phyloP scores from a whole-genome alignment of 306 rosid species.

The Dryas drummondii region DNA sequence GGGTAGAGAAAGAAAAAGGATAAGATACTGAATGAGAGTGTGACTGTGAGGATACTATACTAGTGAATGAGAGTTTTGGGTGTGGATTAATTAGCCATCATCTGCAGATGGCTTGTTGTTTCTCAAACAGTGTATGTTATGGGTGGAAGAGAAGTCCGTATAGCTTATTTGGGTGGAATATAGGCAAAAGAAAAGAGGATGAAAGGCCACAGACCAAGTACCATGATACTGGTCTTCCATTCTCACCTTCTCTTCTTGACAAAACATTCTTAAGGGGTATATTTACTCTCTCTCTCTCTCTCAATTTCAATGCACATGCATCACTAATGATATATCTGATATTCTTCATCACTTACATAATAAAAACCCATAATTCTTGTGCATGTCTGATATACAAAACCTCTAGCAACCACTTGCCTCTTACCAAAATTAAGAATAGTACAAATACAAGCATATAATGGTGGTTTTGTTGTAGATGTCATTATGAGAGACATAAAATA shows the following conservation, averaged over 20 bases:
- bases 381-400: background rate
- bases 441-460: constrained; percentile 6
- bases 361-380: background rate
- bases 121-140: constrained; percentile 38
- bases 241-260: constrained; percentile 56
- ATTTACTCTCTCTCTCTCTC: constrained; percentile 25
- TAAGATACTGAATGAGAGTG: constrained; percentile 28
- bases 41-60: constrained; percentile 1
- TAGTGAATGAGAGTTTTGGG: constrained; percentile 5
- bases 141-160: constrained; percentile 41
- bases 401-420: background rate
- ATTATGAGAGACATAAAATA: constrained; percentile 6
- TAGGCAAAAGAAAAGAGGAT: constrained; percentile 39
- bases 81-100: constrained; percentile 13
- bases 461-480: background rate
- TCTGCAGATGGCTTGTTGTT: constrained; percentile 48
- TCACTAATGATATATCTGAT: background rate
- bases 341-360: constrained; percentile 1
- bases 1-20: constrained; percentile 18
- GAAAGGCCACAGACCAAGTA: constrained; percentile 56
- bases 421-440: background rate
- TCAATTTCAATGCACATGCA: background rate
- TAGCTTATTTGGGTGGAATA: constrained; percentile 74
- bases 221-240: constrained; percentile 75
- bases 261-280: constrained; percentile 70